phyloP scores from a whole-genome alignment of 768 basidiomycete species.

The Calocera viscosa region DNA sequence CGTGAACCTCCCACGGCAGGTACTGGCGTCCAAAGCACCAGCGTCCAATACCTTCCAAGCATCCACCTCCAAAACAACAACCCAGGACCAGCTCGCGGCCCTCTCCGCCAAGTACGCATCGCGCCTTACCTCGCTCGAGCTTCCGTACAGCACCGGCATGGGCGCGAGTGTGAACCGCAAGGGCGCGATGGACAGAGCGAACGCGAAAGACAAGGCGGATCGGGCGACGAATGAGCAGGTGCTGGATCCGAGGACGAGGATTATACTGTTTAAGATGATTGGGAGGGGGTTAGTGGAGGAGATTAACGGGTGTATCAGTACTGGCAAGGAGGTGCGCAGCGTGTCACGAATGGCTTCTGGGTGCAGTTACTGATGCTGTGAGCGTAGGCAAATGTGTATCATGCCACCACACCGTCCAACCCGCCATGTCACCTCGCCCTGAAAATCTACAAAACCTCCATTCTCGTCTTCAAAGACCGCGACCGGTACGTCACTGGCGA shows the following conservation, averaged over 20 bases:
- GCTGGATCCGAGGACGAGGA: constrained; percentile 83
- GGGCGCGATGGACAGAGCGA: constrained; percentile 75
- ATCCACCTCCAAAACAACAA: constrained; percentile 4
- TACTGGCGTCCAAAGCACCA: constrained; percentile 19
- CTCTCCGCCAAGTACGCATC: constrained; percentile 61
- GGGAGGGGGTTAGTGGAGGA: constrained; percentile 76
- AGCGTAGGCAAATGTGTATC: constrained; percentile 90
- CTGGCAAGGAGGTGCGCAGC: constrained; percentile 79
- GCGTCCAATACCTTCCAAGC: constrained; percentile 17
- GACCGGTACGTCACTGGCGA: constrained; percentile 94
- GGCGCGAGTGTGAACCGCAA: constrained; percentile 72
- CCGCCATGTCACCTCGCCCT: constrained; percentile 57
- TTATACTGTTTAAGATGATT: constrained; percentile 94
- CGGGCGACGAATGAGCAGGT: constrained; percentile 96
- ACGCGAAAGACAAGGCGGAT: constrained; percentile 90
- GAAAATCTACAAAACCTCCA: constrained; percentile 98
- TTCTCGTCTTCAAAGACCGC: constrained; percentile 94
- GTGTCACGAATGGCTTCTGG: constrained; percentile 9
- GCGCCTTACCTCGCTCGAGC: constrained; percentile 59
- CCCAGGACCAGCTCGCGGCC: constrained; percentile 52
- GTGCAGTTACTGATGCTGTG: background rate
- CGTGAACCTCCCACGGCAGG: constrained; percentile 50
- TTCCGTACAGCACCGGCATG: constrained; percentile 48
- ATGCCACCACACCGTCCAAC: constrained; percentile 48
- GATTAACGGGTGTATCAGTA: constrained; percentile 92